Base-by-base conservation (phyloP, 2,329 filamentous ascomycete species). In the Macroventuria anomochaeta region DNA sequence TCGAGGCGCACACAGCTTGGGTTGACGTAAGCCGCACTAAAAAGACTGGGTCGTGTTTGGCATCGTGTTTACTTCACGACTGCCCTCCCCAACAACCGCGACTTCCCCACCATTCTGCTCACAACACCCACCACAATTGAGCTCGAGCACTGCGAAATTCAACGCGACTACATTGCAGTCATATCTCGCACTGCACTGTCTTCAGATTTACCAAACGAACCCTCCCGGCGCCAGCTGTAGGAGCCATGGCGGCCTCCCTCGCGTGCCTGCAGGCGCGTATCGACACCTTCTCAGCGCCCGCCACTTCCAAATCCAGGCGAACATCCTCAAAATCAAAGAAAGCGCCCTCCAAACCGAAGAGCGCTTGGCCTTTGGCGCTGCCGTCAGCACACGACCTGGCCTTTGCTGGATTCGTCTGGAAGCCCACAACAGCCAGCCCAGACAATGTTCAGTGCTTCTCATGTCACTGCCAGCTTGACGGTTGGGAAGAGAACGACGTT, bases 391-490 rank as follows among this genome's bases (percentile, higher is more conserved):
- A 85, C 61, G 84, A 88, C 89, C 87, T 99, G 66, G 93, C 95
- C 4, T 86, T 85, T 69, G 93, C 95, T 51, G 95, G 95, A 31
- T 96, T 99, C 78, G 95, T 88, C 77, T 97, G 91, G 77, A 85
- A 87, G 56, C 93, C 95, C 2, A 85, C 84, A 12, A 81, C 85
- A 44, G 83, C 85, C 39, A 90, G 87, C 68, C 88, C 88, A 31
- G 95, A 99, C 74, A 97, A 97, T 74, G 90, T 90, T 40, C 84
- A 86, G 63, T 99, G 95, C 74, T 97, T 96, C 75, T 81, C 92
- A 31, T 99, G 95, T 77, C 80, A 86, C 58, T 89, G 91, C 71
- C 85, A 88, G 49, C 82, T 99, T 11, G 92, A 96, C 71, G 93
- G 92, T 55, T 99, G 95, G 95, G 93, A 97, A 67, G 82, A 88